Evolutionary conservation across 495 filamentous ascomycete genomes (phyloP), one percentile per base, ranked within the genome.

Genomic region (Podospora didyma): DNA sequence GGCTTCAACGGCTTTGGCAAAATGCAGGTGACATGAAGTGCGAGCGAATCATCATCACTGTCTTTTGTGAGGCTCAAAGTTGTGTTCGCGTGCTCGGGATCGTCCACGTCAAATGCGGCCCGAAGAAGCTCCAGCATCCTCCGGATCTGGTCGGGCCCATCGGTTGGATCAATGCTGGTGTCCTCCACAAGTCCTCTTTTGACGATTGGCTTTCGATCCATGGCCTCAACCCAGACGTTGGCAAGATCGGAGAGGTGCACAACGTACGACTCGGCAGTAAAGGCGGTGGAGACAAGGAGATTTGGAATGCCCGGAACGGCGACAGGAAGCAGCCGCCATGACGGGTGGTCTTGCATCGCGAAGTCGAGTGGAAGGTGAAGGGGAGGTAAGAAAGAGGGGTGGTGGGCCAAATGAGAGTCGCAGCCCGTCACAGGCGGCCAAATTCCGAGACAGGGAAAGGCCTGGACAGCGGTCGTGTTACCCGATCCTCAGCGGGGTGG

Each of bases 111-210:
- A 7, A 95, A 73, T 22, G 85, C 82, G 39, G 83, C 76, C 49
- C 80, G 75, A 28, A 97, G 78, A 62, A 90, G 92, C 12, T 82
- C 74, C 10, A 97, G 71, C 31, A 98, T 80, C 17, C 89, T 81
- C 22, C 71, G 62, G 58, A 93, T 76, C 62, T 97, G 90, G 23
- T 84, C 79, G 10, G 75, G 63, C 57, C 87, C 88, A 64, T 93
- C 89, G 59, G 82, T 87, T 1, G 94, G 87, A 69, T 98, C 94
- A 54, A 98, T 96, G 31, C 86, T 86, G 6, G 88, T 88, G 37
- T 84, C 78, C 58, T 83, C 75, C 9, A 84, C 74, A 19, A 85
- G 71, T 21, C 89, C 89, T 52, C 87, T 80, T 37, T 77, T 69
- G 22, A 88, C 67, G 53, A 97, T 90, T 1, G 79, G 77, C 47